Conservation (phyloP, 768 basidiomycete genomes). For the Termitomyces sp. region DNA sequence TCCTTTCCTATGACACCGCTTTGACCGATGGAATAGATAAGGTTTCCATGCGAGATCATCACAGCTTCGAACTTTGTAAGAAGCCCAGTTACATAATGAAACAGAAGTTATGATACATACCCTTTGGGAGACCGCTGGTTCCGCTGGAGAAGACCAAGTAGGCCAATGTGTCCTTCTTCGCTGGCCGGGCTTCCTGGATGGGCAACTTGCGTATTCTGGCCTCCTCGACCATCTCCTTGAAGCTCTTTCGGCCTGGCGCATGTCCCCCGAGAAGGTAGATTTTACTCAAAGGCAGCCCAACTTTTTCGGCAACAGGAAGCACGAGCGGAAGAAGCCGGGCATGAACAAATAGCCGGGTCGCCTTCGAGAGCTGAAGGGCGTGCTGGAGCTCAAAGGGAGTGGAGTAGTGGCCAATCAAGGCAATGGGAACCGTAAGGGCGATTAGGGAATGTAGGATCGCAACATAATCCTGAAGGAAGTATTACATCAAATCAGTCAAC, state of each 20-base stretch:
- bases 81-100: constrained; percentile 18
- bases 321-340: constrained; percentile 42
- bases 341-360: constrained; percentile 55
- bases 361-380: constrained; percentile 43
- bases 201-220: constrained; percentile 23
- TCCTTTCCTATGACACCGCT: constrained; percentile 28
- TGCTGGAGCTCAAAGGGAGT: constrained; percentile 59
- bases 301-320: constrained; percentile 34
- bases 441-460: constrained; percentile 50
- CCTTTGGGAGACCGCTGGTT: constrained; percentile 25
- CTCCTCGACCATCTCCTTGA: constrained; percentile 39
- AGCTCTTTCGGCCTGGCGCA: constrained; percentile 37
- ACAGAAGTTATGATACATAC: constrained; percentile 2
- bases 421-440: constrained; percentile 49
- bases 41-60: constrained; percentile 72
- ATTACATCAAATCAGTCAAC: not conserved
- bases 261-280: constrained; percentile 50
- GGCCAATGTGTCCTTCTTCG: constrained; percentile 20
- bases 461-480: constrained; percentile 47
- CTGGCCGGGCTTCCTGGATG: constrained; percentile 9
- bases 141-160: constrained; percentile 26
- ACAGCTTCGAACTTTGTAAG: constrained; percentile 42
- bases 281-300: constrained; percentile 34
- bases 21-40: constrained; percentile 46
- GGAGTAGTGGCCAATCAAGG: constrained; percentile 50